A percentile compares a stretch with the other conserved stretches of the same genome.
Evolutionary conservation across 257 asterid genomes (phyloP).

Genomic region (Solanum pinnatisectum): DNA sequence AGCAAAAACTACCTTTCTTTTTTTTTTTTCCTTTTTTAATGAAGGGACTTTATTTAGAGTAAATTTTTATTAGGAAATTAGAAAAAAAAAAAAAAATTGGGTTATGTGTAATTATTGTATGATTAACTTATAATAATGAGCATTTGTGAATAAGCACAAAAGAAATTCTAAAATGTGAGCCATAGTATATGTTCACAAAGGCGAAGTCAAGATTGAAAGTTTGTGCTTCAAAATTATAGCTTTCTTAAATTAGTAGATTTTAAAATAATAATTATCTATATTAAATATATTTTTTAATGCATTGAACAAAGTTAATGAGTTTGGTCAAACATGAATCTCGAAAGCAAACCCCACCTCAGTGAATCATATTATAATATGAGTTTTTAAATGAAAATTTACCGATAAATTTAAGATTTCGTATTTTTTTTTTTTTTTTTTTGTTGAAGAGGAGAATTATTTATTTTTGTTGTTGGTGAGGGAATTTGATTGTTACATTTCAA

Average conservation of each 20-base stretch:
- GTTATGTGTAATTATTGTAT: not conserved
- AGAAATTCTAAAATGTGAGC: not conserved
- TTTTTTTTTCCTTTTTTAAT: not conserved
- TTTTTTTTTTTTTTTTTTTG: not conserved
- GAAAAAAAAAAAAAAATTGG: not conserved
- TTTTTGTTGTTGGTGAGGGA: not conserved
- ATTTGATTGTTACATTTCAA: not conserved
- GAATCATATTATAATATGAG: not conserved
- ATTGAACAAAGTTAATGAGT: not conserved
- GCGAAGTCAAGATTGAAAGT: not conserved
- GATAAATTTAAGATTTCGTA: not conserved
- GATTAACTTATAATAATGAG: not conserved
- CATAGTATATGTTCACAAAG: not conserved
- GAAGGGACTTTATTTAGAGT: not conserved
- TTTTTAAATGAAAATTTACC: not conserved
- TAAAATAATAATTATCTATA: not conserved
- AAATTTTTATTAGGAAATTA: not conserved
- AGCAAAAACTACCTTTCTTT: not conserved
- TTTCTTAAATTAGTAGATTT: not conserved
- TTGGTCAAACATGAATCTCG: fast-evolving
- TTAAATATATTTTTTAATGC: not conserved
- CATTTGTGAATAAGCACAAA: not conserved
- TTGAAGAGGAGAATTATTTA: not conserved
- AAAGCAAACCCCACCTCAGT: not conserved
- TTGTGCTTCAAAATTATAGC: no score